A percentile compares a stretch with the other conserved stretches of the same genome.
Evolutionary conservation across 306 rosid species (phyloP).

Genomic region (Cicer yamashitae): DNA sequence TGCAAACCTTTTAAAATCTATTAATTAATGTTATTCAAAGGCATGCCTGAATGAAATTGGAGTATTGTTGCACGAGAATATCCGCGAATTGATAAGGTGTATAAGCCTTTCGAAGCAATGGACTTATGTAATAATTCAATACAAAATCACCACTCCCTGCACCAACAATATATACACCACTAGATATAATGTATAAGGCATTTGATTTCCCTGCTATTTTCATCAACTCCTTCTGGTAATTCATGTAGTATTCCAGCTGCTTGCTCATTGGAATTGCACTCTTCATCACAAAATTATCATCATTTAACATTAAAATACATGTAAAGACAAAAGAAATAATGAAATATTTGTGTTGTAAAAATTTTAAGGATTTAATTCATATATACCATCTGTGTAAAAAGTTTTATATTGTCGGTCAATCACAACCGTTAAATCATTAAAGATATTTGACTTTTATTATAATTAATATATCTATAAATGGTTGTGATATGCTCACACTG

Average conservation of each 20-base stretch:
- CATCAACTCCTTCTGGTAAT: constrained; percentile 42
- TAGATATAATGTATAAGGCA: constrained; percentile 61
- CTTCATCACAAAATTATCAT: neutral
- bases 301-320: too few relatives aligned
- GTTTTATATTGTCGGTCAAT: too few relatives aligned
- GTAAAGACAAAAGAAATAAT: too few relatives aligned
- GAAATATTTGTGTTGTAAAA: too few relatives aligned
- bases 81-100: constrained; percentile 61
- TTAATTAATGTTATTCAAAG: too few relatives aligned
- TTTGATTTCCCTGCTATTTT: constrained; percentile 54
- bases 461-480: too few relatives aligned
- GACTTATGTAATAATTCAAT: constrained; percentile 69
- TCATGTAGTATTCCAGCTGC: neutral
- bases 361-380: too few relatives aligned
- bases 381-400: too few relatives aligned
- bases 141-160: constrained; percentile 71
- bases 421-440: too few relatives aligned
- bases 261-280: neutral
- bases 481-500: too few relatives aligned
- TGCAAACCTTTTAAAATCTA: too few relatives aligned
- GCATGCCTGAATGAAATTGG: constrained; percentile 60
- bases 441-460: too few relatives aligned
- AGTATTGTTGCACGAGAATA: constrained; percentile 52
- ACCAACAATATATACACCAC: constrained; percentile 57
- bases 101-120: constrained; percentile 55